Base-by-base conservation (phyloP, 768 basidiomycete genomes). In the Hericium erinaceus region DNA sequence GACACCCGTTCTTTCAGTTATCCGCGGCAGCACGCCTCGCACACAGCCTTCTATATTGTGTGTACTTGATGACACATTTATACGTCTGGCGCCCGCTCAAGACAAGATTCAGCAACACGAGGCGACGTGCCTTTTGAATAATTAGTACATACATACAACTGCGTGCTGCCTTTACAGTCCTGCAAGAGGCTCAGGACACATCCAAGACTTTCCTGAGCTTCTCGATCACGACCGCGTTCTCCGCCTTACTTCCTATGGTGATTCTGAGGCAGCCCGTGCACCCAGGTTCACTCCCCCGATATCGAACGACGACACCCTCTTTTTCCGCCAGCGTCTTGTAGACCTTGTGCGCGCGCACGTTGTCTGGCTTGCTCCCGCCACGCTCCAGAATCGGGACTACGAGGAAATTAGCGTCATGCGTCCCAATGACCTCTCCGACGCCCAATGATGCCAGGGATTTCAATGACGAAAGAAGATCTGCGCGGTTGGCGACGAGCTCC, bases 361-460 rank as follows among this genome's bases (percentile, higher is more conserved):
- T 91, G 68, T 89, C 85, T 0, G 81, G 78, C 4, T 69, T 72
- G 28, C 60, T 64, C 6, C 72, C 68, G 13, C 70, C 71, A 28
- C 71, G 73, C 46, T 77, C 77, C 10, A 92, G 72, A 22, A 98
- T 76, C 12, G 90, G 91, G 0, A 92, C 78, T 65, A 98, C 50
- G 38, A 98, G 67, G 66, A 99, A 99, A 69, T 99, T 99, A 16
- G 92, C 94, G 66, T 94, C 75, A 68, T 87, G 88, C 0, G 80
- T 85, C 0, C 97, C 95, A 26, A 98, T 83, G 9, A 79, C 74
- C 11, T 69, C 41, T 1, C 92, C 91, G 0, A 92, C 68, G 0
- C 86, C 85, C 20, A 85, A 63, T 12, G 75, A 60, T 0, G 64
- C 61, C 10, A 89, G 75, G 6, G 68, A 60, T 2, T 73, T 64